Evolutionary conservation across 257 asterid species (phyloP).

Genomic region (Nyctanthes arbortristis): DNA sequence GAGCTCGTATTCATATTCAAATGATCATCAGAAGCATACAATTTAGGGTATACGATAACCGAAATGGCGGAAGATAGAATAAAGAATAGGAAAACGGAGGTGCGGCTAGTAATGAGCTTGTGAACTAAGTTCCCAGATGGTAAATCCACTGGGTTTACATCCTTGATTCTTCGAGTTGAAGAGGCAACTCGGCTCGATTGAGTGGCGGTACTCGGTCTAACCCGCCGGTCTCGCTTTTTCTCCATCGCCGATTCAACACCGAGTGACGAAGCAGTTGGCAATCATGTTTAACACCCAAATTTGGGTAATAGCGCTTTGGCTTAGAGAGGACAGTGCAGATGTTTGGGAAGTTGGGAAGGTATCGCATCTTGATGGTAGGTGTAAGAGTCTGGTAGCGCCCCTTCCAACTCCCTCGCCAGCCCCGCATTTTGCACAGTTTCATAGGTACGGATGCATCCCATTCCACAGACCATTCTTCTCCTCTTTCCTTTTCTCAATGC

Average conservation of each 20-base stretch:
- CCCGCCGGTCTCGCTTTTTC: constrained; percentile 59
- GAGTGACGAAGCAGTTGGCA: background rate
- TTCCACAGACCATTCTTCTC: constrained; percentile 59
- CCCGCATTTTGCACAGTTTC: constrained; percentile 40
- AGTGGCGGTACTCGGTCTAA: constrained; percentile 26
- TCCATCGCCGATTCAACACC: constrained; percentile 48
- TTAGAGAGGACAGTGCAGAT: too few species aligned
- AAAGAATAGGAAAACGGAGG: constrained; percentile 33
- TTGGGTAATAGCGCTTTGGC: too few species aligned
- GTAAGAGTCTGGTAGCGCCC: constrained; percentile 25
- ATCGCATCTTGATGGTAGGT: constrained; percentile 19
- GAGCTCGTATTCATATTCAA: constrained; percentile 10
- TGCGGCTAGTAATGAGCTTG: constrained; percentile 22
- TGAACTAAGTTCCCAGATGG: constrained; percentile 25
- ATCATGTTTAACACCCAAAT: too few species aligned
- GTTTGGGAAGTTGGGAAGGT: too few species aligned
- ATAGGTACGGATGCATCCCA: constrained; percentile 42
- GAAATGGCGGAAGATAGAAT: constrained; percentile 56
- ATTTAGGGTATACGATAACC: constrained; percentile 35
- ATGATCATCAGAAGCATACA: constrained; percentile 24
- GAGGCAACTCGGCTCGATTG: constrained; percentile 22
- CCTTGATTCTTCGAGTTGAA: constrained; percentile 17
- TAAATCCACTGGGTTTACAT: constrained; percentile 28
- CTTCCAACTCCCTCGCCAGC: constrained; percentile 41
- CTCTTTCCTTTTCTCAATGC: constrained; percentile 44